Evolutionary conservation across 192 early-diverging fungal species (phyloP).

Genomic region (Pecoramyces ruminantium): DNA sequence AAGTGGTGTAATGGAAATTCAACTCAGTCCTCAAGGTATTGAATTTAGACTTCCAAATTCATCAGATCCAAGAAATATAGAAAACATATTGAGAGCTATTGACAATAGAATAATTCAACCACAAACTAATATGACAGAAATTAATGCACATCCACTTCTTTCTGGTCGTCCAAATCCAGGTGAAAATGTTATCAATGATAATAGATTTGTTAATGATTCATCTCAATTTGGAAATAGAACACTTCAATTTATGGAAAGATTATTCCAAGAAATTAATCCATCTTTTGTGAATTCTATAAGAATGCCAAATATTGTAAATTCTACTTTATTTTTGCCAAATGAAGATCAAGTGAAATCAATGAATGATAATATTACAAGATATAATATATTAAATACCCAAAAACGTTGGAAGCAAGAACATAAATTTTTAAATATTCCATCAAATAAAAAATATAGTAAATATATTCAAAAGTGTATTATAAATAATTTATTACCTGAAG

Average conservation of each 20-base stretch:
- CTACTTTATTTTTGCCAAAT: background rate
- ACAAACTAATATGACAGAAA: background rate
- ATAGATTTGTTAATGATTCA: background rate
- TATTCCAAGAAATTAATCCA: background rate
- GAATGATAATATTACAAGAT: background rate
- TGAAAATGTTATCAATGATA: background rate
- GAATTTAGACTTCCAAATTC: background rate
- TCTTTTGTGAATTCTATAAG: background rate
- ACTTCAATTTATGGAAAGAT: background rate
- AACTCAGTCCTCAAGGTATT: background rate
- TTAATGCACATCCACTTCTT: background rate
- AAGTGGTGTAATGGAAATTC: constrained; percentile 15
- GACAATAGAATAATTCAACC: background rate
- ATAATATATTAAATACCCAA: constrained; percentile 39
- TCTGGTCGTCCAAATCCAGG: background rate
- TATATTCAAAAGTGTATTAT: constrained; percentile 41
- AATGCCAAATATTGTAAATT: background rate
- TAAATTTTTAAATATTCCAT: constrained; percentile 53
- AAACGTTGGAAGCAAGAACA: constrained; percentile 83
- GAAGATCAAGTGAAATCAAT: background rate
- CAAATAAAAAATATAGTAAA: constrained; percentile 36
- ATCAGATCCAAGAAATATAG: background rate
- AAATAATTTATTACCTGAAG: constrained; percentile 56
- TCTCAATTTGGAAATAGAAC: background rate
- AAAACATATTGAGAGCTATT: background rate